A percentile compares a stretch with the other conserved stretches of the same genome.
These are phyloP conservation scores for Chiua virens DNA, from an alignment of 768 basidiomycete species.

Conservation along the genomic window DNA sequence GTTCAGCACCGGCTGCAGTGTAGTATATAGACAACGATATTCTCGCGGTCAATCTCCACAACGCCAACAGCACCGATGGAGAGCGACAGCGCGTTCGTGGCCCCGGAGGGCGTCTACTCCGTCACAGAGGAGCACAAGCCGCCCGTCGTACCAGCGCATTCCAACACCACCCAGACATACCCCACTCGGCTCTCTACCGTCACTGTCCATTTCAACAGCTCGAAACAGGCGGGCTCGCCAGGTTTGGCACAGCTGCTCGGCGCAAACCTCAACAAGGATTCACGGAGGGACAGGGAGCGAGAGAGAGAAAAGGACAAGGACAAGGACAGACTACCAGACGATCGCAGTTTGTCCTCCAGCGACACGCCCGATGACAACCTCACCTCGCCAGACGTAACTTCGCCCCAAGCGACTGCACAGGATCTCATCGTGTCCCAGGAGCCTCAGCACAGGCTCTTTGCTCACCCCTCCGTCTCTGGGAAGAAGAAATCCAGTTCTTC, in stretches of 20 bases:
- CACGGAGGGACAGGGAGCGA: conserved; percentile 42
- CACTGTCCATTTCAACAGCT: conserved; percentile 59
- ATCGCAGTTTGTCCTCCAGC: conserved; percentile 77
- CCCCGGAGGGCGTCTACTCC: conserved; percentile 88
- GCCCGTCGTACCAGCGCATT: conserved; percentile 41
- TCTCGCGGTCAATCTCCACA: conserved; percentile 19
- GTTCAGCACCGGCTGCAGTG: neutral
- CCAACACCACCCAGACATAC: conserved; percentile 38
- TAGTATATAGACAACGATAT: neutral
- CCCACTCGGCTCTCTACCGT: conserved; percentile 66
- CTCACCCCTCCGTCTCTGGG: conserved; percentile 40
- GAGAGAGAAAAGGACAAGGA: conserved; percentile 44
- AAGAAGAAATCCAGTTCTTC: conserved; percentile 65
- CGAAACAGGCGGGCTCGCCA: conserved; percentile 53
- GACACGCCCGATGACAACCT: conserved; percentile 66
- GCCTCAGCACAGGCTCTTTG: conserved; percentile 60
- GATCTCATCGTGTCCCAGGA: conserved; percentile 29
- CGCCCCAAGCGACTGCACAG: conserved; percentile 30
- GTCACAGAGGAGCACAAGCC: conserved; percentile 86
- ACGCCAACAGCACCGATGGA: conserved; percentile 49
- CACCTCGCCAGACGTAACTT: conserved; percentile 41
- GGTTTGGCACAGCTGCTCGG: conserved; percentile 69
- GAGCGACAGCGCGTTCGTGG: conserved; percentile 82
- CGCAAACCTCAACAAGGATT: conserved; percentile 57
- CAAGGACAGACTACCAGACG: conserved; percentile 45